Conservation (phyloP, 179 eudicot genomes). For the Silene noctiflora region DNA sequence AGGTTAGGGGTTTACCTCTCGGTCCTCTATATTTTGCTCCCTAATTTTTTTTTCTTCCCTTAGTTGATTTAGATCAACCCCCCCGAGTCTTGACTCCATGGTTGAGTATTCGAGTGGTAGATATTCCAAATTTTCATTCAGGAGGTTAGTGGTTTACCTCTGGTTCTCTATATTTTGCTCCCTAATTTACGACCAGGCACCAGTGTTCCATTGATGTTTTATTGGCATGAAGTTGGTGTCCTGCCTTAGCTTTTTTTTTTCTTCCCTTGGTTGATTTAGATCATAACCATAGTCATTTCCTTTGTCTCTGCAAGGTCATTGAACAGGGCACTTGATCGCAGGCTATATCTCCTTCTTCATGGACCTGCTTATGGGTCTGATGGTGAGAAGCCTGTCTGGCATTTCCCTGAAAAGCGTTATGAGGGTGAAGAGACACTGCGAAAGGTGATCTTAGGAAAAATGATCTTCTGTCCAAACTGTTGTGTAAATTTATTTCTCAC, state of each 20-base stretch:
- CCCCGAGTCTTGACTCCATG: too few species aligned
- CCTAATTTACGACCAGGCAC: neutral
- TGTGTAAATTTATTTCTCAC: neutral
- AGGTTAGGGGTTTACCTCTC: too few species aligned
- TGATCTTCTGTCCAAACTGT: neutral
- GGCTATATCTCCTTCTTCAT: conserved; percentile 82
- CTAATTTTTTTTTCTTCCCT: too few species aligned
- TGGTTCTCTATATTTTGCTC: too few species aligned
- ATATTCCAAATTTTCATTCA: too few species aligned
- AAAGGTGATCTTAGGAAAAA: conserved; percentile 44
- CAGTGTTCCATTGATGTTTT: neutral
- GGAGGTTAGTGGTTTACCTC: too few species aligned
- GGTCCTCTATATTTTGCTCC: too few species aligned
- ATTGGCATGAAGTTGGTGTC: neutral
- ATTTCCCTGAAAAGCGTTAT: conserved; percentile 87
- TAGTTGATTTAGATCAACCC: too few species aligned
- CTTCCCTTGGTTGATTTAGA: neutral
- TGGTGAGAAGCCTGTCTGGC: conserved; percentile 66
- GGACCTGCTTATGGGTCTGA: conserved; percentile 57
- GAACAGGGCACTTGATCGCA: conserved; percentile 84
- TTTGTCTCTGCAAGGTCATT: conserved; percentile 47
- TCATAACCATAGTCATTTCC: neutral
- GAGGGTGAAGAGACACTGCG: conserved; percentile 81
- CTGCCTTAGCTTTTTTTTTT: neutral
- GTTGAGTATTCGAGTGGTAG: too few species aligned